phyloP scores from a whole-genome alignment of 345 rosid species.

The Clarkia xantiana region DNA sequence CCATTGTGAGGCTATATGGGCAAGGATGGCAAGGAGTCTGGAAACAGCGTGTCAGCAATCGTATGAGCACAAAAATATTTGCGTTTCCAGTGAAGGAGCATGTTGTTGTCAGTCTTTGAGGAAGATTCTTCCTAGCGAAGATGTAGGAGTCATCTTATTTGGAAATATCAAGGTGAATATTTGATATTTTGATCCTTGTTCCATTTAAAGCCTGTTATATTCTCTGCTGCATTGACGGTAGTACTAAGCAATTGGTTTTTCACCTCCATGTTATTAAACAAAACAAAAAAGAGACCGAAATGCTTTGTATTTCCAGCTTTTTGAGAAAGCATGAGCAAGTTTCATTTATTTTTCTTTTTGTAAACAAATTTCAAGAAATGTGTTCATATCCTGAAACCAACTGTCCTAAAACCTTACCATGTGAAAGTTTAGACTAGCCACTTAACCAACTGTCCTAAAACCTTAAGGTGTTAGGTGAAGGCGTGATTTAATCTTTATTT shows the following conservation, averaged over 20 bases:
- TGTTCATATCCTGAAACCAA: too few species aligned
- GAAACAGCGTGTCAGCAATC: slow-evolving; percentile 10
- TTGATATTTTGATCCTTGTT: too few species aligned
- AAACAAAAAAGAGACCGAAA: too few species aligned
- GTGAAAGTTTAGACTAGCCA: too few species aligned
- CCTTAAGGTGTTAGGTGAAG: too few species aligned
- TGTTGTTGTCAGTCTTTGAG: slow-evolving; percentile 19
- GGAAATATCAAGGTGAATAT: slow-evolving; percentile 62
- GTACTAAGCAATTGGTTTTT: not conserved
- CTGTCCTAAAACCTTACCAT: too few species aligned
- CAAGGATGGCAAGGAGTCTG: slow-evolving; percentile 14
- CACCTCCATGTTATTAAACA: not conserved
- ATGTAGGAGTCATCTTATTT: slow-evolving; percentile 39
- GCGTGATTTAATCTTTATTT: too few species aligned
- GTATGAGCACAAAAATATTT: slow-evolving; percentile 8
- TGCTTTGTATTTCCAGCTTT: too few species aligned
- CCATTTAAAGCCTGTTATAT: not conserved
- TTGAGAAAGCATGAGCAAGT: not conserved
- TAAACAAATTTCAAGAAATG: too few species aligned
- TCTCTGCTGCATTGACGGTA: not conserved
- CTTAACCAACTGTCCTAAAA: too few species aligned
- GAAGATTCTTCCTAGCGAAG: slow-evolving; percentile 40
- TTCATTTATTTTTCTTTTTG: not conserved
- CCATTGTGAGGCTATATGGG: slow-evolving; percentile 40
- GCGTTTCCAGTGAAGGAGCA: slow-evolving; percentile 14